These are phyloP conservation scores for Candida khao-thaluensis DNA, from an alignment of 805 yeast species.

Conservation along the genomic window DNA sequence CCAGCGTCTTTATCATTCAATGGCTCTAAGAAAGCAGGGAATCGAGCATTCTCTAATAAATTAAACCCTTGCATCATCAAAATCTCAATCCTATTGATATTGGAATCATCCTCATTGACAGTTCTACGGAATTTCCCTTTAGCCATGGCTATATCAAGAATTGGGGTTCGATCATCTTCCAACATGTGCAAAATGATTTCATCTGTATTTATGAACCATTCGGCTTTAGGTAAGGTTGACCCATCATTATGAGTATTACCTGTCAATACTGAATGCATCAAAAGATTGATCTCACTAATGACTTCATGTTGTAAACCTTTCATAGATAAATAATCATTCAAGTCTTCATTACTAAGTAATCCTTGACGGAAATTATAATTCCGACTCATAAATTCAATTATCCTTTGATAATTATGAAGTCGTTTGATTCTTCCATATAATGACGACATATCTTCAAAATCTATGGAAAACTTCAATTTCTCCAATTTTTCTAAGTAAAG, in stretches of 20 bases:
- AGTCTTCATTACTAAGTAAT: slow-evolving; percentile 48
- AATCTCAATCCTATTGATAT: slow-evolving; percentile 35
- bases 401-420: slow-evolving; percentile 49
- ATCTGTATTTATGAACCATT: slow-evolving; percentile 41
- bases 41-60: slow-evolving; percentile 30
- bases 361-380: slow-evolving; percentile 51
- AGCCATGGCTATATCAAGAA: slow-evolving; percentile 38
- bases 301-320: slow-evolving; percentile 32
- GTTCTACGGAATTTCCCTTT: slow-evolving; percentile 31
- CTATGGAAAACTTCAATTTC: slow-evolving; percentile 66
- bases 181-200: slow-evolving; percentile 40
- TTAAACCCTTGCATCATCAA: slow-evolving; percentile 39
- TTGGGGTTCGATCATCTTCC: slow-evolving; percentile 40
- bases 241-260: slow-evolving; percentile 28
- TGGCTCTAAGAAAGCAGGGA: slow-evolving; percentile 36
- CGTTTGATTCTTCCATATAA: slow-evolving; percentile 46
- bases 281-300: slow-evolving; percentile 31
- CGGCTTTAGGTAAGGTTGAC: slow-evolving; percentile 23
- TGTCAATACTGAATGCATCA: slow-evolving; percentile 36
- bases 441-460: slow-evolving; percentile 57
- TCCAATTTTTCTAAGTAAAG: slow-evolving; percentile 57
- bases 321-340: slow-evolving; percentile 43
- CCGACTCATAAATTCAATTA: slow-evolving; percentile 40
- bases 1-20: slow-evolving; percentile 2
- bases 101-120: slow-evolving; percentile 41